Evolutionary conservation across 768 basidiomycete genomes (phyloP).

Genomic region (Arthromyces matolae): DNA sequence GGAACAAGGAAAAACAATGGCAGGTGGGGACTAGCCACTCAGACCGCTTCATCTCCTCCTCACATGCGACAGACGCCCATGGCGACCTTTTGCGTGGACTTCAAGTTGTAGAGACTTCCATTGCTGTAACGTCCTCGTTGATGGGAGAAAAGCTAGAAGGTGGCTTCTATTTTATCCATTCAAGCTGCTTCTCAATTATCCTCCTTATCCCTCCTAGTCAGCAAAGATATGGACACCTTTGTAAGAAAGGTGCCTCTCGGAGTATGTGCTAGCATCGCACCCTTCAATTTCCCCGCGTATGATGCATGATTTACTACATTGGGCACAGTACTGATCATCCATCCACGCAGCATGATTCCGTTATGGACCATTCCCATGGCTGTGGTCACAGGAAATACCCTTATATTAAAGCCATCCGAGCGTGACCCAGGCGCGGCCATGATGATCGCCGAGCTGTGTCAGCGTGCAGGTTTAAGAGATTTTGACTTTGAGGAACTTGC

Average conservation of each 20-base stretch:
- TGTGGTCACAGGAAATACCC: slow-evolving; percentile 85
- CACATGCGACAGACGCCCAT: slow-evolving; percentile 86
- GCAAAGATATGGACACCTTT: slow-evolving; percentile 95
- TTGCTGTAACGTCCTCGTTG: slow-evolving; percentile 78
- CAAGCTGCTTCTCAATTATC: slow-evolving; percentile 10
- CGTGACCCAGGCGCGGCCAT: slow-evolving; percentile 96
- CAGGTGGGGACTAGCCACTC: slow-evolving; percentile 43
- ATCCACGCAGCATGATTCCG: slow-evolving; percentile 76
- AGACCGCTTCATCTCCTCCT: no score
- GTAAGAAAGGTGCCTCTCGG: slow-evolving; percentile 82
- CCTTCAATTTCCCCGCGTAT: slow-evolving; percentile 89
- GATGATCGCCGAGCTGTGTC: slow-evolving; percentile 95
- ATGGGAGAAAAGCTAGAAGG: slow-evolving; percentile 92
- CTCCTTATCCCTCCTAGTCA: slow-evolving; percentile 57
- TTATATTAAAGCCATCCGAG: slow-evolving; percentile 94
- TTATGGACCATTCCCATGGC: slow-evolving; percentile 95
- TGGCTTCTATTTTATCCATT: slow-evolving; percentile 23
- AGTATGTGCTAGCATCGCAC: slow-evolving; percentile 82
- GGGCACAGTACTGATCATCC: slow-evolving; percentile 2
- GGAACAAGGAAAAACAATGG: slow-evolving; percentile 93
- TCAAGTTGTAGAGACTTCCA: slow-evolving; percentile 82
- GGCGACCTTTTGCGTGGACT: slow-evolving; percentile 92
- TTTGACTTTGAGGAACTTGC: not conserved
- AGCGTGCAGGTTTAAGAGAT: slow-evolving; percentile 59
- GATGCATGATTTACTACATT: slow-evolving; percentile 19